phyloP scores from a whole-genome alignment of 73 alveolate genomes.

The Uronychia setigera region DNA sequence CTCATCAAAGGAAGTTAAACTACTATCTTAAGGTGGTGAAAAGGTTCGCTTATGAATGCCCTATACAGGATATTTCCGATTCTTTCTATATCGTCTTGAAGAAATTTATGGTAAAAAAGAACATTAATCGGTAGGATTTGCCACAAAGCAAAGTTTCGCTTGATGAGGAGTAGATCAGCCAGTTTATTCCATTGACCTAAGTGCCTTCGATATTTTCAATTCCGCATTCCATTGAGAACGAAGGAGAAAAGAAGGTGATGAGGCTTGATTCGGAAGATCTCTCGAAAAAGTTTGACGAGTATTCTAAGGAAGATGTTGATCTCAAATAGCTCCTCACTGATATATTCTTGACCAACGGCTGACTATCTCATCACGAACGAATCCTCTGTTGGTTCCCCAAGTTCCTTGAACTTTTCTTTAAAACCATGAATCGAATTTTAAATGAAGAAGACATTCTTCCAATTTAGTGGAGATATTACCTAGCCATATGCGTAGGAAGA shows the following conservation, averaged over 20 bases:
- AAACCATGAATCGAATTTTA: conserved; percentile 12
- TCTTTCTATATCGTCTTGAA: conserved; percentile 18
- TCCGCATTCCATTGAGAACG: conserved; percentile 14
- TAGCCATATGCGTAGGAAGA: conserved; percentile 12
- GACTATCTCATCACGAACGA: conserved; percentile 48
- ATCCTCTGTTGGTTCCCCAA: conserved; percentile 54
- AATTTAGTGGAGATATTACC: conserved; percentile 43
- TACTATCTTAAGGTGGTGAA: conserved; percentile 26
- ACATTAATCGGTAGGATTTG: conserved; percentile 4
- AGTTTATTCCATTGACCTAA: conserved; percentile 4
- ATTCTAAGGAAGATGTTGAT: conserved; percentile 9
- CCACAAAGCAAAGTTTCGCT: conserved; percentile 7
- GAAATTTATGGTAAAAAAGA: conserved; percentile 1
- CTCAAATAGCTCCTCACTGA: conserved; percentile 15
- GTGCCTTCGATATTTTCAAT: conserved; percentile 26
- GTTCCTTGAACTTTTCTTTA: conserved; percentile 22
- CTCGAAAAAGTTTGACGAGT: conserved; percentile 30
- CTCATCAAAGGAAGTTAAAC: conserved; percentile 6
- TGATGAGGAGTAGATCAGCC: conserved; percentile 47
- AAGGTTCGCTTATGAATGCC: conserved; percentile 55
- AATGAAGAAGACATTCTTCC: conserved; percentile 47
- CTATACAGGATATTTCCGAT: conserved; percentile 37
- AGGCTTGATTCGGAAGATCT: conserved; percentile 2
- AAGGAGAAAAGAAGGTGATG: not conserved
- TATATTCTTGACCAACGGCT: conserved; percentile 32